Percentiles rank a stretch among this genome's conserved stretches.
Conservation (phyloP, 768 basidiomycete species). For the Serpula lacrymans region DNA sequence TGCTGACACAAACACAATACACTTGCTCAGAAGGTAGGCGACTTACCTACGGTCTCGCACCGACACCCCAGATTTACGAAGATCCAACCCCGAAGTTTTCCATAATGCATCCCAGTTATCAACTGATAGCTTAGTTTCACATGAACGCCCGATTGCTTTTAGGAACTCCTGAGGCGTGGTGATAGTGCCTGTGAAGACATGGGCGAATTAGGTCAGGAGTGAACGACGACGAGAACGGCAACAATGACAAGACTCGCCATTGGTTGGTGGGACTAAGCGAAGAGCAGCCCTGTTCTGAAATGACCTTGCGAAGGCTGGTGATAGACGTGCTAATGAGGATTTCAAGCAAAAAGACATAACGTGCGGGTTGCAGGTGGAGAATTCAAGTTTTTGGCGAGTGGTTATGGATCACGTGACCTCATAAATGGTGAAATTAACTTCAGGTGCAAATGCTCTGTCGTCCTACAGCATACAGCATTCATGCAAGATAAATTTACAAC, state of each 20-base stretch:
- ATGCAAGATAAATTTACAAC: not conserved
- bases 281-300: conserved; percentile 31
- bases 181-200: conserved; percentile 40
- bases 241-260: conserved; percentile 22
- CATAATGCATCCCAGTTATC: conserved; percentile 76
- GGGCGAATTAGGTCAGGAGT: conserved; percentile 8
- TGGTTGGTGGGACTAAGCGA: conserved; percentile 34
- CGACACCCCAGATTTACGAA: conserved; percentile 64
- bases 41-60: conserved; percentile 71
- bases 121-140: conserved; percentile 59
- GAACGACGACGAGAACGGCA: conserved; percentile 7
- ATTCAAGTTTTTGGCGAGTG: not conserved
- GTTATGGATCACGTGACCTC: not conserved
- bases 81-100: conserved; percentile 49
- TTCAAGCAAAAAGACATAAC: conserved; percentile 20
- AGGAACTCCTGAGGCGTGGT: conserved; percentile 62
- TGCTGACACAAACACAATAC: conserved; percentile 6
- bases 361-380: not conserved
- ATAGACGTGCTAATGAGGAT: conserved; percentile 14
- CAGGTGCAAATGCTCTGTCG: too few relatives aligned
- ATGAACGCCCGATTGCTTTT: conserved; percentile 66
- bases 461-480: not conserved
- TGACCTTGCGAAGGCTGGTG: conserved; percentile 20
- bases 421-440: not conserved
- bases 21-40: not conserved